Evolutionary conservation across 1,284 basidiomycete genomes (phyloP).

Genomic region (Rhodotorula sp.): DNA sequence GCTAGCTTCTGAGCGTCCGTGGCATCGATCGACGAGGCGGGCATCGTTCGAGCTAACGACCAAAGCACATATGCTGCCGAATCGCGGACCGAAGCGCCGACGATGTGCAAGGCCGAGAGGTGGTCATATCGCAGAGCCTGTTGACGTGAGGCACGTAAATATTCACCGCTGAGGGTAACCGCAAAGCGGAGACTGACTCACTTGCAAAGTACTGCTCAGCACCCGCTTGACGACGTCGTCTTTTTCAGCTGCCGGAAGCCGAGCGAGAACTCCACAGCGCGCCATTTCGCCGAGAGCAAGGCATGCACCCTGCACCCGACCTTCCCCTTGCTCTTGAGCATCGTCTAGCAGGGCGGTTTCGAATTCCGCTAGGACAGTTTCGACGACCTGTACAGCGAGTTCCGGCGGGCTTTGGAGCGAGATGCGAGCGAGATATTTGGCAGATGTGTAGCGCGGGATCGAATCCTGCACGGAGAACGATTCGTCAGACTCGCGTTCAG

Average conservation of each 20-base stretch:
- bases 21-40: conserved; percentile 53
- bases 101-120: conserved; percentile 82
- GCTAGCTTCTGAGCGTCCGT: conserved; percentile 68
- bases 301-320: conserved; percentile 92
- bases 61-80: conserved; percentile 92
- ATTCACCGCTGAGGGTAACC: too few relatives aligned
- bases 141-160: neutral
- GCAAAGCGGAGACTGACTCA: neutral
- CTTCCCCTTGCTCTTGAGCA: conserved; percentile 62
- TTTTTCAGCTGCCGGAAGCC: conserved; percentile 12
- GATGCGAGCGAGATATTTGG: conserved; percentile 87
- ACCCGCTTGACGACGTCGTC: conserved; percentile 42
- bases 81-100: conserved; percentile 92
- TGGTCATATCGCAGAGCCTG: conserved; percentile 91
- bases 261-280: conserved; percentile 64
- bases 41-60: conserved; percentile 74
- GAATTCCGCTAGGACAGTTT: conserved; percentile 71
- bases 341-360: conserved; percentile 60
- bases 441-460: conserved; percentile 87
- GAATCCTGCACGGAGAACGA: conserved; percentile 66
- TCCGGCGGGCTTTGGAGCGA: conserved; percentile 72
- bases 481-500: neutral
- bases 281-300: conserved; percentile 90
- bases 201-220: conserved; percentile 18
- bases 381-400: conserved; percentile 74